Evolutionary conservation across 2,329 filamentous ascomycete species (phyloP).

Genomic region (Torrubiella hemipterigena): DNA sequence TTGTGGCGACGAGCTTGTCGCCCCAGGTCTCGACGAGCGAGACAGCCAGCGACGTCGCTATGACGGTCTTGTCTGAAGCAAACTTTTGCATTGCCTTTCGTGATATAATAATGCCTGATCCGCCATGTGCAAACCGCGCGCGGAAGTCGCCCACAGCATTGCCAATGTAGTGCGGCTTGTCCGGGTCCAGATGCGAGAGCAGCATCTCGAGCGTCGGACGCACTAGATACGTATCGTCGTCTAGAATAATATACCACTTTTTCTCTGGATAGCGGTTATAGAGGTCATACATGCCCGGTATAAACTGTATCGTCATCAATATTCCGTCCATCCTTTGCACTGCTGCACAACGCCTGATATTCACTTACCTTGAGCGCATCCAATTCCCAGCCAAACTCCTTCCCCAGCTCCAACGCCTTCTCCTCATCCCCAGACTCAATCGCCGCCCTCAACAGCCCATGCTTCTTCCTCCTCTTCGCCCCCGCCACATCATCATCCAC

Average conservation of each 20-base stretch:
- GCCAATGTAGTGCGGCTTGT: conserved; percentile 37
- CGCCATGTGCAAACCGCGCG: conserved; percentile 43
- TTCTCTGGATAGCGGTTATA: conserved; percentile 38
- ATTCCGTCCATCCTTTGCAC: neutral
- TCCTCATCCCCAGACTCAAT: conserved; percentile 24
- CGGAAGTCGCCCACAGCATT: conserved; percentile 46
- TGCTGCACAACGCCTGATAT: too few relatives aligned
- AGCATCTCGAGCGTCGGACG: conserved; percentile 34
- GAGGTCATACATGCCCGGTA: conserved; percentile 40
- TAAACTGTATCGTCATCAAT: conserved; percentile 27
- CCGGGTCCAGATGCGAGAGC: conserved; percentile 35
- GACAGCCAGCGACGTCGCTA: conserved; percentile 30
- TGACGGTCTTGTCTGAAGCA: conserved; percentile 28
- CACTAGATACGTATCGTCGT: conserved; percentile 46
- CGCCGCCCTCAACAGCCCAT: conserved; percentile 24
- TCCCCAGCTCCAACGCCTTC: conserved; percentile 23
- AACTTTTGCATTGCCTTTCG: conserved; percentile 34
- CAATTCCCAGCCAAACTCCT: conserved; percentile 33
- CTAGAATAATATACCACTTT: conserved; percentile 46
- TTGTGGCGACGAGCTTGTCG: conserved; percentile 40
- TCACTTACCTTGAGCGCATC: conserved; percentile 36
- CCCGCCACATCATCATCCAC: conserved; percentile 13
- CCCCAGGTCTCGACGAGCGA: conserved; percentile 41
- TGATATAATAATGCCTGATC: conserved; percentile 41
- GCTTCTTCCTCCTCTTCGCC: conserved; percentile 26